Evolutionary conservation across 2,329 filamentous ascomycete species (phyloP).

Genomic region (Endoconidiophora polonica): DNA sequence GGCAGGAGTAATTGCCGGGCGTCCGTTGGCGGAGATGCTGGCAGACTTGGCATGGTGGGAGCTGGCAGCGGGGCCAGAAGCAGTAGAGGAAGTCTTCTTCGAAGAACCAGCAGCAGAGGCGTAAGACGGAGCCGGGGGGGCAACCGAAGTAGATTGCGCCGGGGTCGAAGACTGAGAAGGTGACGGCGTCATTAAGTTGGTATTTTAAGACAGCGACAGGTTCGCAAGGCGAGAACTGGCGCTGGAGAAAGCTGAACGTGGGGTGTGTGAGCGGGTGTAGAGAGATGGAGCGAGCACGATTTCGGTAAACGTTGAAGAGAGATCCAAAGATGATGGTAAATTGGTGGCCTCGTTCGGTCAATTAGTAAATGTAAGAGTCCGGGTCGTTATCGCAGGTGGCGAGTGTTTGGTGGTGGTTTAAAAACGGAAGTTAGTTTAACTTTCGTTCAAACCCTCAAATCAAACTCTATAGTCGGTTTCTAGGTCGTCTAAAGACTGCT

Average conservation of each 20-base stretch:
- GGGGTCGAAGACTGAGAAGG: slow-evolving; percentile 31
- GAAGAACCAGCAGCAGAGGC: slow-evolving; percentile 47
- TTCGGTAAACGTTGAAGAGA: background rate
- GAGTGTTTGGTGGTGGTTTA: background rate
- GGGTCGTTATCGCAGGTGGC: background rate
- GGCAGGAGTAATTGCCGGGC: slow-evolving; percentile 52
- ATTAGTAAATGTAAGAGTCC: too few species aligned
- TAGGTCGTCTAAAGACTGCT: too few species aligned
- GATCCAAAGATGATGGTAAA: too few species aligned
- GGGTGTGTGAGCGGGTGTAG: slow-evolving; percentile 2
- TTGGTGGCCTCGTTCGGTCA: too few species aligned
- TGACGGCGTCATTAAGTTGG: slow-evolving; percentile 39
- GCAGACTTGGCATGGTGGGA: slow-evolving; percentile 46
- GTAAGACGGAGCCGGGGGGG: slow-evolving; percentile 45
- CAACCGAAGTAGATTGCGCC: slow-evolving; percentile 38
- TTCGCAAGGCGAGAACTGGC: slow-evolving; percentile 13
- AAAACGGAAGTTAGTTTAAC: too few species aligned
- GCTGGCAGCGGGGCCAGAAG: slow-evolving; percentile 31
- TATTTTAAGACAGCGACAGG: slow-evolving; percentile 11
- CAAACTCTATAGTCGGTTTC: too few species aligned
- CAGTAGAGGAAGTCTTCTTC: slow-evolving; percentile 45
- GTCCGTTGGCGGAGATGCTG: slow-evolving; percentile 72
- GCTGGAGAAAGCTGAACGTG: slow-evolving; percentile 11
- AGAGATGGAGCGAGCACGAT: background rate
- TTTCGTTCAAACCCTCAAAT: too few species aligned